Percentiles rank a stretch among this genome's conserved stretches.
Conservation (phyloP, 257 asterid species). For the Euphrasia confusa region DNA sequence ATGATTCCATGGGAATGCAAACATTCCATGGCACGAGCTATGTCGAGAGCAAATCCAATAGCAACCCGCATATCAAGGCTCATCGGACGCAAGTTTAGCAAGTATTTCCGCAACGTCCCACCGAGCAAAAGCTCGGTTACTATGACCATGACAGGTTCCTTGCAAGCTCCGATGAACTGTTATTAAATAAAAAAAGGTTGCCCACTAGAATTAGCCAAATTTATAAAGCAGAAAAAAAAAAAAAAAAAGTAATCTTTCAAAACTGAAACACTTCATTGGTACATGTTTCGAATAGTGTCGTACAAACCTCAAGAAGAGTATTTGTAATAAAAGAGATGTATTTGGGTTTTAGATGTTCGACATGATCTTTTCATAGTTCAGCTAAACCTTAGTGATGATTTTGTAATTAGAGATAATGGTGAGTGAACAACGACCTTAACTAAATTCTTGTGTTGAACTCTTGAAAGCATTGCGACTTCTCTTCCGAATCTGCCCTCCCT, state of each 20-base stretch:
- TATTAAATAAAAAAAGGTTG: too few relatives aligned
- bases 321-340: background rate
- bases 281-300: too few relatives aligned
- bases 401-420: background rate
- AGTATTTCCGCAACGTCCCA: conserved; percentile 68
- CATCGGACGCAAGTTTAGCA: conserved; percentile 61
- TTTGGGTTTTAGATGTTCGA: background rate
- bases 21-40: conserved; percentile 87
- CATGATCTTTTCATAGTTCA: background rate
- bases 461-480: conserved; percentile 76
- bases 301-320: background rate
- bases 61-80: conserved; percentile 69
- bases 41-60: conserved; percentile 74
- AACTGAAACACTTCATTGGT: too few relatives aligned
- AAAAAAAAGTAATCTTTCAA: background rate
- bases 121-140: conserved; percentile 81
- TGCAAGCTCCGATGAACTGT: conserved; percentile 88
- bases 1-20: conserved; percentile 83
- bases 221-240: too few relatives aligned
- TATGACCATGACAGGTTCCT: conserved; percentile 78
- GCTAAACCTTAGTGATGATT: background rate
- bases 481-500: conserved; percentile 58
- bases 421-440: conserved; percentile 48
- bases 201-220: background rate
- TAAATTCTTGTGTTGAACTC: conserved; percentile 82